Base-by-base conservation (phyloP, 1,284 basidiomycete genomes). In the Porogramme epimiltina region DNA sequence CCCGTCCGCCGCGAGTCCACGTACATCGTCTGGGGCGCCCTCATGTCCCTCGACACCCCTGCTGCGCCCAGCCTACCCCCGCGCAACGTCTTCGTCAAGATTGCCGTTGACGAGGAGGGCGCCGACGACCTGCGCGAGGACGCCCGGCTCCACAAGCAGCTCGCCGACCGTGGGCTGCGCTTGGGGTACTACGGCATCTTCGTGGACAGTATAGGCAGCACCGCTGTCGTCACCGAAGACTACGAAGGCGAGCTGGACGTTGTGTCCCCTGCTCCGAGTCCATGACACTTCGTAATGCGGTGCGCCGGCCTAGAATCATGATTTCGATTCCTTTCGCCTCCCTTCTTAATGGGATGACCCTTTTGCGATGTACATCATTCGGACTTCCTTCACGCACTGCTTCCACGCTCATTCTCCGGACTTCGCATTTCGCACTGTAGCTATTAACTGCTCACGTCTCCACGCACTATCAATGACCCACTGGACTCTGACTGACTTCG, bases 21-120 rank as follows among this genome's bases (percentile, higher is more conserved):
- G n/a, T 56, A 56, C 52, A 59, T 59, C 40, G 52, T 56, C 47
- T 59, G 58, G 58, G 58, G 54, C 42, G 58, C 49, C 26, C 19
- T 54, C 41, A 51, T 59, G 52, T 52, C 54, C 25, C 47, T 54
- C 42, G 58, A 59, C 19, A 42, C 48, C 9, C 40, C 39, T 16
- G 37, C 42, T 15, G 42, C 15, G 13, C 37, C 20, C 19, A 22
- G 43, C 34, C 34, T 49, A 13, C 50, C 54, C 10, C 54, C 55
- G 11, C 49, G 55, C 23, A 42, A 47, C 33, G 58, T 59, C 26
- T 49, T 54, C 39, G 58, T 59, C n/a, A 55, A 52, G 40, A 59
- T 59, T 38, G 58, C 58, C 15, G 55, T 59, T 20, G 58, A 59
- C 52, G 58, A 59, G 31, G 58, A 59, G 44, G 58, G 58, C 45